Base-by-base conservation (phyloP, 129 eudicot genomes). In the Escallonia rubra region DNA sequence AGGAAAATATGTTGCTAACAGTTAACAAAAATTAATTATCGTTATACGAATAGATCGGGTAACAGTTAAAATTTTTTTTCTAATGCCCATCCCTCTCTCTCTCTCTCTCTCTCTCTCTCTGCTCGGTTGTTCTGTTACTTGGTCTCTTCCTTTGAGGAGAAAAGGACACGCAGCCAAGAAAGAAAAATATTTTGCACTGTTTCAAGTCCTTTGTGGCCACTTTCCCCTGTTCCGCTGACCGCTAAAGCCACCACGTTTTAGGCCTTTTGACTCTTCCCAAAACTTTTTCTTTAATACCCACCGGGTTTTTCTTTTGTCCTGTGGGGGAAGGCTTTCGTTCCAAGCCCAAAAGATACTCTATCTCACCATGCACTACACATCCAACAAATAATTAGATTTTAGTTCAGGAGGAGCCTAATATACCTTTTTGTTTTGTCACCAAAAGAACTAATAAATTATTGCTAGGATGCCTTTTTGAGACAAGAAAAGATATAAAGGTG, bases 261-360 rank as follows among this genome's bases (percentile, higher is more conserved):
- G 41, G 46, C 41, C 8, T 16, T 64, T 64, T 41, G 66, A 62
- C 66, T 43, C 53, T 62, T 62, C 16, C 57, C 43, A 11, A 7
- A 9, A 9, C 57, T 46, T 64, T 23, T 64, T 64, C 9, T 7
- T 3, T 9, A 4, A 15, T 13, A 15, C 10, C 47, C 43, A 4
- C 15, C 14, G 23, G 6, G 6, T 43, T 43, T 42, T 42, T 62
- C 51, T 41, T 62, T 62, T 62, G 8, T 42, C 12, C 51, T 10
- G 8, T 4, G 3, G 43, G 14, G 3, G 56, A 64, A 15, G 12
- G 46, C n/a, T 40, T 64, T 16, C 48, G 46, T 64, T 23, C 57
- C 55, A 46, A 64, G 42, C 39, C 10, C 67, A 63, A 10, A 61
- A 41, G 43, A 9, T 7, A 39, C 7, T 11, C 50, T 46, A 23